Conservation (phyloP, 2,329 filamentous ascomycete species). For the Arachnomyces sp. region DNA sequence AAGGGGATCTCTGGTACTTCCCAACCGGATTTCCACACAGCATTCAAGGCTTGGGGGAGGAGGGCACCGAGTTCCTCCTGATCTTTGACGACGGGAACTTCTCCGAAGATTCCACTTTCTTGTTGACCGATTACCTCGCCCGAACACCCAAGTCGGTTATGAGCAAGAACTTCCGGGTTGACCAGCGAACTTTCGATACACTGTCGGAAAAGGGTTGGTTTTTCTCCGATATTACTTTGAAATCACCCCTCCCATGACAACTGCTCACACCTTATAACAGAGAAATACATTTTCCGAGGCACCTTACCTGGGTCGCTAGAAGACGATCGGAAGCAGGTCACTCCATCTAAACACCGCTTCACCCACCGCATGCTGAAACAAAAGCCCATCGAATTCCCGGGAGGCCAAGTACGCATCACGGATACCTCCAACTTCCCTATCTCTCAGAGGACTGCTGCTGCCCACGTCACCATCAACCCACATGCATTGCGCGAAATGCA, state of each 20-base stretch:
- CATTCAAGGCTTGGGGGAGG: slow-evolving; percentile 58
- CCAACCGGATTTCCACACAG: slow-evolving; percentile 69
- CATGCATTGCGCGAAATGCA: slow-evolving; percentile 71
- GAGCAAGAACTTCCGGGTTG: slow-evolving; percentile 66
- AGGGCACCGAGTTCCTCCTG: slow-evolving; percentile 58
- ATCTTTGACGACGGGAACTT: slow-evolving; percentile 54
- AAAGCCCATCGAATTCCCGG: slow-evolving; percentile 55
- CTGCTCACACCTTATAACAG: slow-evolving; percentile 15
- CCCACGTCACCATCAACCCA: slow-evolving; percentile 61
- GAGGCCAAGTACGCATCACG: slow-evolving; percentile 64
- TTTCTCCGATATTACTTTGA: slow-evolving; percentile 1
- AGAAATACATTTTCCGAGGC: slow-evolving; percentile 74
- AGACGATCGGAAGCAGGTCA: slow-evolving; percentile 54
- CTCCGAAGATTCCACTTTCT: slow-evolving; percentile 60
- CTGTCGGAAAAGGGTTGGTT: slow-evolving; percentile 45
- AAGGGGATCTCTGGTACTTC: slow-evolving; percentile 76
- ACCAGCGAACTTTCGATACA: slow-evolving; percentile 60
- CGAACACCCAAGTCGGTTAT: slow-evolving; percentile 65
- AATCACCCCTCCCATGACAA: not conserved
- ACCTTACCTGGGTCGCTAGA: slow-evolving; percentile 55
- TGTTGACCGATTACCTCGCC: slow-evolving; percentile 58
- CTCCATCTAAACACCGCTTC: slow-evolving; percentile 60
- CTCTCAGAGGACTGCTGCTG: slow-evolving; percentile 64
- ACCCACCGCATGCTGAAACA: slow-evolving; percentile 65
- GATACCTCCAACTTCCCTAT: slow-evolving; percentile 70